phyloP scores from a whole-genome alignment of 805 yeast genomes.

The Priceomyces medius region DNA sequence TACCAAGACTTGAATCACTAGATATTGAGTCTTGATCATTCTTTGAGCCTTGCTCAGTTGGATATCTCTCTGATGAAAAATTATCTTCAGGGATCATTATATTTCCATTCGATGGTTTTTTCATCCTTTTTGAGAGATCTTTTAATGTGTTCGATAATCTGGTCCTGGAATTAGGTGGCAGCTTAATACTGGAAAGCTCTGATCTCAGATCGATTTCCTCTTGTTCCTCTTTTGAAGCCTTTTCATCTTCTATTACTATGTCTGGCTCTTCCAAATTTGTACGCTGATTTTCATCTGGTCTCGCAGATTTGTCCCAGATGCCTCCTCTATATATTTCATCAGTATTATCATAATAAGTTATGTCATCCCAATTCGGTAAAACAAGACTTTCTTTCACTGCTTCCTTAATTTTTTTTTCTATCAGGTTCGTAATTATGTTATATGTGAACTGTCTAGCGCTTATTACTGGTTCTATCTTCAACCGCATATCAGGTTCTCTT shows the following conservation, averaged over 20 bases:
- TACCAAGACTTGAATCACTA: conserved; percentile 9
- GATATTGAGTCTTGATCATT: conserved; percentile 5
- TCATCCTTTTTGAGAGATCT: conserved; percentile 25
- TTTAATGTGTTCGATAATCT: conserved; percentile 23
- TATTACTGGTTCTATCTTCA: conserved; percentile 87
- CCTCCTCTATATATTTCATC: conserved; percentile 87
- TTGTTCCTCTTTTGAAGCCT: not conserved
- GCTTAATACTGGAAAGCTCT: conserved; percentile 6
- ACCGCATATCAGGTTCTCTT: conserved; percentile 69
- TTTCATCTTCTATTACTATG: not conserved
- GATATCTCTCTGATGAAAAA: conserved; percentile 27
- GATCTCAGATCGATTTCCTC: conserved; percentile 11
- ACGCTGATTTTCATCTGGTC: conserved; percentile 8
- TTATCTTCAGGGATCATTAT: conserved; percentile 22
- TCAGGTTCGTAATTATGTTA: conserved; percentile 73
- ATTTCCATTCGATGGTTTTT: conserved; percentile 23
- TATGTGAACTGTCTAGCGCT: conserved; percentile 80
- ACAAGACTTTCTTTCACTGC: conserved; percentile 79
- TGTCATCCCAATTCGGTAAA: conserved; percentile 85
- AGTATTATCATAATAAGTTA: conserved; percentile 64
- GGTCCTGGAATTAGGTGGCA: conserved; percentile 9
- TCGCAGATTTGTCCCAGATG: conserved; percentile 65
- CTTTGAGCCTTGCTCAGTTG: conserved; percentile 12
- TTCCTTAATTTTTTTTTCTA: conserved; percentile 75
- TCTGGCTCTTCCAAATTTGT: not conserved